These are phyloP conservation scores for Xylariaceae sp. DNA, from an alignment of 2,329 filamentous ascomycete species.

Conservation along the genomic window DNA sequence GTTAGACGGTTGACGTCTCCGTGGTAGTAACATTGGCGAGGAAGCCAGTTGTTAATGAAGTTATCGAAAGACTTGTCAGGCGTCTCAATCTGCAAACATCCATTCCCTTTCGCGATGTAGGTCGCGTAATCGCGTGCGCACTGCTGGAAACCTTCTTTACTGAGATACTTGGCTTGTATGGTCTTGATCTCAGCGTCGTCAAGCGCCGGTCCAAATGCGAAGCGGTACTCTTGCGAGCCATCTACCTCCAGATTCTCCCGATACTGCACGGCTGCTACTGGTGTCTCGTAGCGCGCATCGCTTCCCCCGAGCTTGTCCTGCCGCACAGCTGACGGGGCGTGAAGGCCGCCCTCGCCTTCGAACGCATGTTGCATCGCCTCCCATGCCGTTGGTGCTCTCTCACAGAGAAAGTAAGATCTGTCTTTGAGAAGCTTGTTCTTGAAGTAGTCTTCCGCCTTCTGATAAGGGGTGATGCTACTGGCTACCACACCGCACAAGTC, in stretches of 20 bases:
- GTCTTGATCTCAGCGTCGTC: constrained; percentile 45
- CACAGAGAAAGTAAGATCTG: constrained; percentile 54
- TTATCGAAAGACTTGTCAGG: constrained; percentile 52
- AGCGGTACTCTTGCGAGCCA: constrained; percentile 44
- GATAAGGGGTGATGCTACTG: constrained; percentile 52
- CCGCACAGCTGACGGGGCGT: constrained; percentile 42
- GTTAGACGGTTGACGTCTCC: constrained; percentile 55
- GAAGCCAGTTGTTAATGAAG: constrained; percentile 56
- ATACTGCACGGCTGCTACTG: constrained; percentile 50
- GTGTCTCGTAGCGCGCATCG: constrained; percentile 53
- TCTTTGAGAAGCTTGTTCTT: constrained; percentile 55
- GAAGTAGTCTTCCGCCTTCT: constrained; percentile 52
- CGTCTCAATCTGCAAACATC: constrained; percentile 48
- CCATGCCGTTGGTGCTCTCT: constrained; percentile 46
- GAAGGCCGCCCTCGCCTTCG: constrained; percentile 52
- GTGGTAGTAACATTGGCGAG: constrained; percentile 55
- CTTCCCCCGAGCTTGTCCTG: constrained; percentile 33
- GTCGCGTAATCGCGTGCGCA: constrained; percentile 42
- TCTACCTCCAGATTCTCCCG: constrained; percentile 34
- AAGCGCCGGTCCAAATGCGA: constrained; percentile 50
- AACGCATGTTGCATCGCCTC: constrained; percentile 49
- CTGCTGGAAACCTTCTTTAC: constrained; percentile 41
- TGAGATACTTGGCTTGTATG: constrained; percentile 45
- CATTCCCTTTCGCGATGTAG: constrained; percentile 47
- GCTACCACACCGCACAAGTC: constrained; percentile 47